Evolutionary conservation across 2,329 filamentous ascomycete species (phyloP).

Genomic region (Sclerotinia nivalis): DNA sequence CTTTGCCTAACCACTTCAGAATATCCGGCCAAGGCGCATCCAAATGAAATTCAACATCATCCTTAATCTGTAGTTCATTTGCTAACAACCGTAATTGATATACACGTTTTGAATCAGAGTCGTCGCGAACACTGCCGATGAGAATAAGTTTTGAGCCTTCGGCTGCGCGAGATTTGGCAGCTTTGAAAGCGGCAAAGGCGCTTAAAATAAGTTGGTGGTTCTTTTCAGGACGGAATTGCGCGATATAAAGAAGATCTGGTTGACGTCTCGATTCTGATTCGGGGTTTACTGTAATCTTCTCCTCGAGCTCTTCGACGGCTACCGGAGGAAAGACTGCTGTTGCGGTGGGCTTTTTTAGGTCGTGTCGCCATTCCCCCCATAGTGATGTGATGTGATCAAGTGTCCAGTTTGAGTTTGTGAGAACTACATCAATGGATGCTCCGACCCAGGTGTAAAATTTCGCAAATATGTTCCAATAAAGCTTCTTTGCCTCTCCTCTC

Average conservation of each 20-base stretch:
- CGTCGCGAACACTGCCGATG: slow-evolving; percentile 89
- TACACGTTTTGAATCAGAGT: slow-evolving; percentile 75
- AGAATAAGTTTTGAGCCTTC: slow-evolving; percentile 70
- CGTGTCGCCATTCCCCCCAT: slow-evolving; percentile 65
- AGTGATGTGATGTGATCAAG: slow-evolving; percentile 76
- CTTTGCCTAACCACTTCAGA: slow-evolving; percentile 71
- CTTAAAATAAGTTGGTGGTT: slow-evolving; percentile 86
- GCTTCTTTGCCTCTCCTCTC: slow-evolving; percentile 69
- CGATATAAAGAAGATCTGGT: slow-evolving; percentile 83
- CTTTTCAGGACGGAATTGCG: slow-evolving; percentile 96
- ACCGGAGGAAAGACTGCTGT: slow-evolving; percentile 88
- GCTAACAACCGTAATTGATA: slow-evolving; percentile 85
- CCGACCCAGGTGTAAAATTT: slow-evolving; percentile 80
- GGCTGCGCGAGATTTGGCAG: slow-evolving; percentile 53
- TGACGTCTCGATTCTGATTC: slow-evolving; percentile 69
- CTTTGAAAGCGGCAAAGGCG: slow-evolving; percentile 77
- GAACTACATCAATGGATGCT: slow-evolving; percentile 83
- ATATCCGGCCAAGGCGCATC: slow-evolving; percentile 90
- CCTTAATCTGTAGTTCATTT: slow-evolving; percentile 82
- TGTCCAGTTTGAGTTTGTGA: slow-evolving; percentile 98
- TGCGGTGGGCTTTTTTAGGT: slow-evolving; percentile 51
- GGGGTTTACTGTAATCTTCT: slow-evolving; percentile 69
- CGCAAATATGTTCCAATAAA: slow-evolving; percentile 88
- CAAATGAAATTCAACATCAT: slow-evolving; percentile 81
- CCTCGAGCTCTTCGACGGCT: slow-evolving; percentile 80